A percentile compares a stretch with the other conserved stretches of the same genome.
phyloP scores from a whole-genome alignment of 345 rosid genomes.

The Lepidium sativum region DNA sequence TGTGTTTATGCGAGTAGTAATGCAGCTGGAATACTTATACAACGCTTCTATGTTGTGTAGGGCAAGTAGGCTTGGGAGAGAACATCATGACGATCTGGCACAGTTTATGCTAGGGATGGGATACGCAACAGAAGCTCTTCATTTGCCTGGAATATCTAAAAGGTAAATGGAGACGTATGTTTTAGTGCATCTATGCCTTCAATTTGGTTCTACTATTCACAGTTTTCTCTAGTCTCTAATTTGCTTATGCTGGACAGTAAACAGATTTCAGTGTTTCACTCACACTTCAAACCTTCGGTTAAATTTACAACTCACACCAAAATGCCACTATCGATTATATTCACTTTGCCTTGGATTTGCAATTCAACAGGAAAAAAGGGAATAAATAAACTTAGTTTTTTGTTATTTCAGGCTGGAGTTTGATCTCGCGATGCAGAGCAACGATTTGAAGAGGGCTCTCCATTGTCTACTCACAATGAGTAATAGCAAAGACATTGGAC shows the following conservation, averaged over 20 bases:
- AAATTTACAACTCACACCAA: background rate
- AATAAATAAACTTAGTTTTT: background rate
- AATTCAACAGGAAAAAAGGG: background rate
- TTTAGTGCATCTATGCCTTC: constrained; percentile 6
- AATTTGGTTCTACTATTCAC: background rate
- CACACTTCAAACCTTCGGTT: background rate
- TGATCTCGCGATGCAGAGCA: constrained; percentile 97
- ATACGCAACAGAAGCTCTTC: constrained; percentile 98
- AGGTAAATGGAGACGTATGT: constrained; percentile 35
- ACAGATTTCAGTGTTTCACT: background rate
- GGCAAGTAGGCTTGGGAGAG: constrained; percentile 99
- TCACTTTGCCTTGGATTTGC: background rate
- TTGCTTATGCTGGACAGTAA: background rate
- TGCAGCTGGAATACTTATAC: background rate
- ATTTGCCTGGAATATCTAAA: constrained; percentile 98
- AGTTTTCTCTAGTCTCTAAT: background rate
- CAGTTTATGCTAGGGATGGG: constrained; percentile 99
- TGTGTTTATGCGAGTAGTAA: background rate
- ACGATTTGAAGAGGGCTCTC: constrained; percentile 96
- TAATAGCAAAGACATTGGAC: constrained; percentile 92
- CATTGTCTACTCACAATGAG: constrained; percentile 96
- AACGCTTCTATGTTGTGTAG: constrained; percentile 34
- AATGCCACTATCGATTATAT: background rate
- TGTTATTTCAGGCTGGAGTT: constrained; percentile 69
- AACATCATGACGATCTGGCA: constrained; percentile 98